These are phyloP conservation scores for Plasmodium gallinaceum DNA, from an alignment of 169 alveolate genomes.

Conservation along the genomic window DNA sequence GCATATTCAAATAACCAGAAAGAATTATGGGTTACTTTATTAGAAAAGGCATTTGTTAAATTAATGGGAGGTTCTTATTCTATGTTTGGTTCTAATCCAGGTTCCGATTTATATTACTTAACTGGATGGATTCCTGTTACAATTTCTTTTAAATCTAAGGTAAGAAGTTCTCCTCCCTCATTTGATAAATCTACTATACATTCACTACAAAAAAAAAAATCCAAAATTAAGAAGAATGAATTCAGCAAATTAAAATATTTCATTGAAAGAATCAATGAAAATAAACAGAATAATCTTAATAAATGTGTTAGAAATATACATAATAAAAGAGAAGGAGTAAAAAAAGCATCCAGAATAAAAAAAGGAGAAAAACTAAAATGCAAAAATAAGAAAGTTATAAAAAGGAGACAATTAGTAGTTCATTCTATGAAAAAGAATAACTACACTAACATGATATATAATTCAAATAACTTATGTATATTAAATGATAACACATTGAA, in stretches of 20 bases:
- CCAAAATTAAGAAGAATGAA: not conserved
- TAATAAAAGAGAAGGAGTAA: not conserved
- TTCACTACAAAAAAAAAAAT: not conserved
- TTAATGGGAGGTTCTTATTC: slow-evolving; percentile 92
- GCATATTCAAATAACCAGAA: slow-evolving; percentile 90
- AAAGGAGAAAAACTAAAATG: not conserved
- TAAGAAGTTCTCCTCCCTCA: slow-evolving; percentile 80
- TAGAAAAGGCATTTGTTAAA: slow-evolving; percentile 94
- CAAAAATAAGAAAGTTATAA: too few relatives aligned
- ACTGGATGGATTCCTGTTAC: slow-evolving; percentile 97
- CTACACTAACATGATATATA: too few relatives aligned
- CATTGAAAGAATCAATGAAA: too few relatives aligned
- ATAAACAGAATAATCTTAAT: too few relatives aligned
- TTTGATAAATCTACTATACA: slow-evolving; percentile 44
- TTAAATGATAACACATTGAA: too few relatives aligned
- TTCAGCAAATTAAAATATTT: not conserved
- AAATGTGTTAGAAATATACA: not conserved
- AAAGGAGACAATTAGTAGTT: too few relatives aligned
- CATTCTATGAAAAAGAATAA: too few relatives aligned
- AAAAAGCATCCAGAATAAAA: not conserved
- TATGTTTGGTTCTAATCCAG: slow-evolving; percentile 94
- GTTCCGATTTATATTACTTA: slow-evolving; percentile 92
- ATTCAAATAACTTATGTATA: too few relatives aligned
- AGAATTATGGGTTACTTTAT: slow-evolving; percentile 93
- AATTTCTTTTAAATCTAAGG: slow-evolving; percentile 83